A percentile compares a stretch with the other conserved stretches of the same genome.
These are phyloP conservation scores for Pythium folliculosum DNA, from an alignment of 352 stramenopile genomes.

Conservation along the genomic window DNA sequence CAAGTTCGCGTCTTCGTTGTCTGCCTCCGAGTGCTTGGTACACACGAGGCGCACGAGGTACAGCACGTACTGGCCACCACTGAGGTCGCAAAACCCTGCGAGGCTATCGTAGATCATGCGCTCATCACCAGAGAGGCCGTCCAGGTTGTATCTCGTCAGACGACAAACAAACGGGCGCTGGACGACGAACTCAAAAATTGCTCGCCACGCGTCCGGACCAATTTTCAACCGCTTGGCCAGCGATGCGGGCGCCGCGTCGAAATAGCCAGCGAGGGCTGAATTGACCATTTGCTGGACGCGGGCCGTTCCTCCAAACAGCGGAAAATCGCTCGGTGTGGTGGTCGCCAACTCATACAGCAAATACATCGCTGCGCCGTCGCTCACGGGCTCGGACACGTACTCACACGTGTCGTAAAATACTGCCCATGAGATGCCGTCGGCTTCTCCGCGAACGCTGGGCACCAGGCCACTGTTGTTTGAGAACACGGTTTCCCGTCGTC, in stretches of 20 bases:
- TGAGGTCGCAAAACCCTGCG: slow-evolving; percentile 1
- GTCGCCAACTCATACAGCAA: background rate
- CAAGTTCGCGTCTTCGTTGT: background rate
- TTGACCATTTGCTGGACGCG: background rate
- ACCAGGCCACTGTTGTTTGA: background rate
- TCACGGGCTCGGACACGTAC: background rate
- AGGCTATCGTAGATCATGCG: background rate
- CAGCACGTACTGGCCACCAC: background rate
- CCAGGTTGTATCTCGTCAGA: too few species aligned
- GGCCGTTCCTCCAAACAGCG: background rate
- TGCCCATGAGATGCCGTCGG: background rate
- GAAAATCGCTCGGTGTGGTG: background rate
- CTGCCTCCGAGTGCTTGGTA: background rate
- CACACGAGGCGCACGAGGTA: background rate
- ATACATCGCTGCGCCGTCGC: background rate
- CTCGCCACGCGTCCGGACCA: slow-evolving; percentile 2
- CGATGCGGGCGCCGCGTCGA: background rate
- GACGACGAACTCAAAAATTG: background rate
- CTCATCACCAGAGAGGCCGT: background rate
- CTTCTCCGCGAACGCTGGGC: background rate
- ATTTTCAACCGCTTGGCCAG: slow-evolving; percentile 3
- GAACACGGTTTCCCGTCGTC: too few species aligned
- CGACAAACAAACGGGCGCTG: slow-evolving; percentile 2
- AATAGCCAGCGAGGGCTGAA: background rate
- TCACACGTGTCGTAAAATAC: background rate